Evolutionary conservation across 331 rosid genomes (phyloP).

Genomic region (Malus hybrid): DNA sequence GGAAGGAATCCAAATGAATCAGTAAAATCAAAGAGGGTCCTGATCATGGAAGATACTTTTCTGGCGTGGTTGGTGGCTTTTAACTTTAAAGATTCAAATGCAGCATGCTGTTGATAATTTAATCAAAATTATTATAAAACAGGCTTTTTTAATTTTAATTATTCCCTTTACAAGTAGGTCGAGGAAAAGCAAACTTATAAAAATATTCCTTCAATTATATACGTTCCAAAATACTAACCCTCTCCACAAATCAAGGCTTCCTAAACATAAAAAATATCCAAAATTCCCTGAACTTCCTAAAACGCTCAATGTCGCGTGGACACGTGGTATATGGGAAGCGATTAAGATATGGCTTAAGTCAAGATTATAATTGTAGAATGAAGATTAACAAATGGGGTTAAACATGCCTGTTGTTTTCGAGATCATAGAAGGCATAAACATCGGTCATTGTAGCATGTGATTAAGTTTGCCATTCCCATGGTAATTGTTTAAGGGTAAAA

Average conservation of each 20-base stretch:
- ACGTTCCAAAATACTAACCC: not conserved
- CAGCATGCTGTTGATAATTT: not conserved
- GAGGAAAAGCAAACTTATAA: not conserved
- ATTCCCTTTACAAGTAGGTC: not conserved
- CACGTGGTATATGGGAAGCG: not conserved
- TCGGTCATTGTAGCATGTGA: slow-evolving; percentile 21
- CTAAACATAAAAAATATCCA: not conserved
- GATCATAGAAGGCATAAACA: not conserved
- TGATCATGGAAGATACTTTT: not conserved
- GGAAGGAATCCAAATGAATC: no score
- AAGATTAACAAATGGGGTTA: not conserved
- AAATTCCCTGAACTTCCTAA: not conserved
- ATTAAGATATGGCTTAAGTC: not conserved
- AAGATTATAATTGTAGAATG: not conserved
- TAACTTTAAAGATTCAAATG: slow-evolving; percentile 3
- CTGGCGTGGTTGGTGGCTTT: slow-evolving; percentile 7
- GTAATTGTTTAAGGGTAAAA: not conserved
- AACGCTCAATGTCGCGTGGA: not conserved
- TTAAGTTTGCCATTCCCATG: slow-evolving; percentile 5
- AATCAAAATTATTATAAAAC: not conserved
- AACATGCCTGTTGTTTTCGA: not conserved
- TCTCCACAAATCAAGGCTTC: slow-evolving; percentile 21
- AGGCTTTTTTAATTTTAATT: not conserved
- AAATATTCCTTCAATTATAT: not conserved
- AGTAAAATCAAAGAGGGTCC: not conserved